Conservation (phyloP, 371 early-diverging fungal genomes). For the Haplosporangium sp. region DNA sequence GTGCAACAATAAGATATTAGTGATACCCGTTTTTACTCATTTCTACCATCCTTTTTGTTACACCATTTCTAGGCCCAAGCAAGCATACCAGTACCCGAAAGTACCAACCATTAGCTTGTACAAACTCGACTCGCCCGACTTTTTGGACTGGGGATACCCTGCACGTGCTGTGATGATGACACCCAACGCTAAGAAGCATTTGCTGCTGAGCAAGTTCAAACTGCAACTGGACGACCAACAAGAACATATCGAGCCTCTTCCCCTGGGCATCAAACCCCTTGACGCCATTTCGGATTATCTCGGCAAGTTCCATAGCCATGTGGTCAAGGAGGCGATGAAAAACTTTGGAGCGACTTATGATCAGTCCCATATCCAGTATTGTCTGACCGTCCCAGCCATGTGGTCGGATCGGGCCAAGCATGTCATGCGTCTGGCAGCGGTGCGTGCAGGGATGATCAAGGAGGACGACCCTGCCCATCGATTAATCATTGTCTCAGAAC, state of each 20-base stretch:
- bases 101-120: conserved; percentile 55
- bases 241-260: conserved; percentile 58
- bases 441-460: conserved; percentile 59
- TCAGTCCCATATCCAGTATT: conserved; percentile 62
- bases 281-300: conserved; percentile 65
- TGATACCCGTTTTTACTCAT: neutral
- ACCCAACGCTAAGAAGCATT: conserved; percentile 65
- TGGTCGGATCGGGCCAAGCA: conserved; percentile 66
- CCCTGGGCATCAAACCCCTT: conserved; percentile 58
- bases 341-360: conserved; percentile 64
- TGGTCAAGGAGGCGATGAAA: conserved; percentile 59
- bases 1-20: too few relatives aligned
- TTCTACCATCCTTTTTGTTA: neutral
- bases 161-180: conserved; percentile 66
- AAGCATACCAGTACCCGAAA: conserved; percentile 54
- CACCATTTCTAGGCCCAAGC: conserved; percentile 41
- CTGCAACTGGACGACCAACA: conserved; percentile 64
- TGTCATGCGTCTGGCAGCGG: conserved; percentile 65
- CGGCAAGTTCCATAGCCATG: conserved; percentile 60
- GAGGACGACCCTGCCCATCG: conserved; percentile 61
- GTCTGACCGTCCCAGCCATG: conserved; percentile 66
- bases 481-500: conserved; percentile 64
- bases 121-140: conserved; percentile 52
- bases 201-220: conserved; percentile 67
- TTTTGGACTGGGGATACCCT: conserved; percentile 58